A percentile compares a stretch with the other conserved stretches of the same genome.
These are phyloP conservation scores for Dentipellis sp. DNA, from an alignment of 768 basidiomycete species.

Conservation along the genomic window DNA sequence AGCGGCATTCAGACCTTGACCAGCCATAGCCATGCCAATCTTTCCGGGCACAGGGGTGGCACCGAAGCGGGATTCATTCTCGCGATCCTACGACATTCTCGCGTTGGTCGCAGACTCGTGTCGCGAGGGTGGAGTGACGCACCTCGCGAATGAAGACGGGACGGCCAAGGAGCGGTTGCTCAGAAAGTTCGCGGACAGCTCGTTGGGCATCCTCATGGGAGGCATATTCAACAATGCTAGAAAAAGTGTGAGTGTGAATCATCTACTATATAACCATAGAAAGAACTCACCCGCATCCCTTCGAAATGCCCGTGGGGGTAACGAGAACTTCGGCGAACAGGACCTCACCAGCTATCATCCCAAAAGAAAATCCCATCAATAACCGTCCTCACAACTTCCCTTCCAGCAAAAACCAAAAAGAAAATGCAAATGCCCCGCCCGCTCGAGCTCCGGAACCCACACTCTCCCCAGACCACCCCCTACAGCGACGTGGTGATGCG, in stretches of 20 bases:
- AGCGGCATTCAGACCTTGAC: slow-evolving; percentile 70
- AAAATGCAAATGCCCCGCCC: slow-evolving; percentile 14
- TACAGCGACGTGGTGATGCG: neutral
- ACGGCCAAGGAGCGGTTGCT: slow-evolving; percentile 83
- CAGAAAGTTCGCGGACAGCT: slow-evolving; percentile 84
- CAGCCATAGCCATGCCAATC: slow-evolving; percentile 93
- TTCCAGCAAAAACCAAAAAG: slow-evolving; percentile 32
- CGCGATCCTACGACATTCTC: slow-evolving; percentile 68
- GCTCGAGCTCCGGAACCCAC: neutral
- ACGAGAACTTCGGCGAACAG: slow-evolving; percentile 99
- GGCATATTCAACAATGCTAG: slow-evolving; percentile 90
- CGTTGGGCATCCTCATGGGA: slow-evolving; percentile 85
- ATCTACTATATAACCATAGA: slow-evolving; percentile 8
- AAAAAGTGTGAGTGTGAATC: slow-evolving; percentile 1
- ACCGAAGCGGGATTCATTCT: slow-evolving; percentile 92
- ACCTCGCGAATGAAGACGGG: slow-evolving; percentile 98
- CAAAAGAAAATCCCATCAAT: slow-evolving; percentile 91
- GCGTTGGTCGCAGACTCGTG: neutral
- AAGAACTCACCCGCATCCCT: slow-evolving; percentile 91
- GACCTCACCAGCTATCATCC: slow-evolving; percentile 97
- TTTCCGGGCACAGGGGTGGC: slow-evolving; percentile 93
- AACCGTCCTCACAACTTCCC: slow-evolving; percentile 65
- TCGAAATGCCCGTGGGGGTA: slow-evolving; percentile 93
- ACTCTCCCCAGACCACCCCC: neutral
- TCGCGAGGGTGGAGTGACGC: slow-evolving; percentile 15